phyloP scores from a whole-genome alignment of 345 rosid species.

The Trapa bicornis region DNA sequence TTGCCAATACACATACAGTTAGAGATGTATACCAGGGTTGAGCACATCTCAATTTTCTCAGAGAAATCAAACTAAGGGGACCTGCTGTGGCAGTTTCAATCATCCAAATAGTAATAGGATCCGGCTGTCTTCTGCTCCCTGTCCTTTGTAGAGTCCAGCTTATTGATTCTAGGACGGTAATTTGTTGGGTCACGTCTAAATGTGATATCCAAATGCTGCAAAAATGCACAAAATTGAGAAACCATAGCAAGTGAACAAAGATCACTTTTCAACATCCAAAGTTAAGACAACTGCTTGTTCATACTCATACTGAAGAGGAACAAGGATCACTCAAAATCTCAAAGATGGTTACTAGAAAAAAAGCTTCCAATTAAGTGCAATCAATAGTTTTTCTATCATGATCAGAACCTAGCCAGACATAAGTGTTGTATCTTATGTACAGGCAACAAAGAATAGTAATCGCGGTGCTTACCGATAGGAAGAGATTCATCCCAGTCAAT shows the following conservation, averaged over 20 bases:
- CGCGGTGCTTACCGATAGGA: constrained; percentile 62
- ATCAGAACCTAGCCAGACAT: no score
- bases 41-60: not conserved
- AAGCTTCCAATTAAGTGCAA: no score
- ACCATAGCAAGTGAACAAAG: not conserved
- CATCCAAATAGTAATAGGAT: constrained; percentile 84
- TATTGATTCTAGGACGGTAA: constrained; percentile 88
- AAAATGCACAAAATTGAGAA: not conserved
- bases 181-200: constrained; percentile 93
- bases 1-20: not conserved
- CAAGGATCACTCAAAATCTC: not conserved
- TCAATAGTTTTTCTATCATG: no score
- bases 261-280: not conserved
- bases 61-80: constrained; percentile 1
- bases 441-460: not conserved
- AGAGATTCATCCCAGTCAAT: constrained; percentile 96
- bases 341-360: not conserved
- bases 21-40: not conserved
- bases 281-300: not conserved
- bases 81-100: constrained; percentile 24
- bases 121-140: constrained; percentile 94
- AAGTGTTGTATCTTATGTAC: no score
- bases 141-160: constrained; percentile 86
- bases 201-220: constrained; percentile 86
- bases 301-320: not conserved